Conservation (phyloP, 768 basidiomycete genomes). For the Tylopilus subfusipes region DNA sequence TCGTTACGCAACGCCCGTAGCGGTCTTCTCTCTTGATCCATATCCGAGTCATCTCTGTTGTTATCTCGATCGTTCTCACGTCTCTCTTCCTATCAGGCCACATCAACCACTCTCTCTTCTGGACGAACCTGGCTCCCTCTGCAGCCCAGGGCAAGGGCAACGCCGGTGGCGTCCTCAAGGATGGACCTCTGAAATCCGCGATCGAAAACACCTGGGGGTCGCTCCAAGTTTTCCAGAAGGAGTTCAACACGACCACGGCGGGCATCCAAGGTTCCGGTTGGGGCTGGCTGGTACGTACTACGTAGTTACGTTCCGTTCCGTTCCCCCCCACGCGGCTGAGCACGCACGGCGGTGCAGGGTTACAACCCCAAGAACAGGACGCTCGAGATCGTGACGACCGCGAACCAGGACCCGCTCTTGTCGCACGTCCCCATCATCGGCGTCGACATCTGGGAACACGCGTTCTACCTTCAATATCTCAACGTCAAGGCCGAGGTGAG, state of each 20-base stretch:
- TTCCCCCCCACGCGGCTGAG: neutral
- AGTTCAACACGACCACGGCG: conserved; percentile 82
- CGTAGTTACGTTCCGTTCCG: neutral
- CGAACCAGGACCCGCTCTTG: conserved; percentile 94
- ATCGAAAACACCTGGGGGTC: conserved; percentile 64
- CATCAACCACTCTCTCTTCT: conserved; percentile 95
- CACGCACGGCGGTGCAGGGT: conserved; percentile 44
- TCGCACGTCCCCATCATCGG: conserved; percentile 79
- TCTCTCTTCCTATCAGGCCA: conserved; percentile 46
- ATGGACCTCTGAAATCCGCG: conserved; percentile 64
- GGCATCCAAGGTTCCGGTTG: conserved; percentile 92
- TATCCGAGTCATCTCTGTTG: too few relatives aligned
- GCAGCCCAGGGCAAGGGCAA: conserved; percentile 48
- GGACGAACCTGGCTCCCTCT: conserved; percentile 85
- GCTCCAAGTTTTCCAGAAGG: conserved; percentile 67
- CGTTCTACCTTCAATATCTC: conserved; percentile 94
- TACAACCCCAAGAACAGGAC: conserved; percentile 59
- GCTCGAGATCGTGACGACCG: conserved; percentile 85
- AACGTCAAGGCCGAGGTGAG: conserved; percentile 88
- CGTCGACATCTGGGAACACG: conserved; percentile 95
- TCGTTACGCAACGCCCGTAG: neutral
- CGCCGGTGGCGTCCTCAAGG: conserved; percentile 57
- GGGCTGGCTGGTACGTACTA: conserved; percentile 87
- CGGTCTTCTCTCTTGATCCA: too few relatives aligned
- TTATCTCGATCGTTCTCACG: neutral